Evolutionary conservation across 108 stramenopile species (phyloP), one percentile per base, ranked within the genome.

Genomic region (Craspedostauros australis): DNA sequence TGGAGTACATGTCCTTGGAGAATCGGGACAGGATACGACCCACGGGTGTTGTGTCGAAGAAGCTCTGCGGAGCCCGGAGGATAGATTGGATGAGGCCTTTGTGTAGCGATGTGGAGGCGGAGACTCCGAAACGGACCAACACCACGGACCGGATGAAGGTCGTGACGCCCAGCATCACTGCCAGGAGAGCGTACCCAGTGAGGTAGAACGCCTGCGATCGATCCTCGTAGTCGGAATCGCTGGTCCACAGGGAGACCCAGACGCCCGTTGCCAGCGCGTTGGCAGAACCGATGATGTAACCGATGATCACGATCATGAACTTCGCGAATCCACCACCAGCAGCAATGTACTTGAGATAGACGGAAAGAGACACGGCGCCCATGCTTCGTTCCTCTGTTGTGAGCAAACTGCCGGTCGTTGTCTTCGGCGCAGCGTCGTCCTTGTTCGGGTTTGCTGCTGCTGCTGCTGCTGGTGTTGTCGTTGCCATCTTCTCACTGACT

Each of bases 21-120:
- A 94, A 94, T 6, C 93, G 62, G 19, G 74, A 81, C 14, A 95
- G 43, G 33, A 96, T 87, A 49, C 96, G 68, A 11, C 96, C 96
- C 3, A 93, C 68, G 2, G 96, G 96, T 0, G 93, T 95, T 16
- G 88, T 80, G 56, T 97, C 96, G 60, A 93, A 95, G 64, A 92
- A 96, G 11, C 60, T 57, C 72, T 92, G 82, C 2, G 93, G 94
- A 11, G 93, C 93, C 23, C 66, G 46, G 28, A 97, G 46, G 8
- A 97, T 77, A 7, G 76, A 79, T 7, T 56, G 48, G 23, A 82
- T 61, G 53, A 75, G 71, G 28, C 69, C 42, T 24, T 68, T 64
- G 50, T 84, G 86, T 31, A 75, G 60, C 43, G 44, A 70, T 37
- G 56, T 54, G 4, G 81, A 64, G 2, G 88, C 84, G 12, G 54